phyloP scores from a whole-genome alignment of 2,329 filamentous ascomycete genomes.

The Endoconidiophora laricicola region DNA sequence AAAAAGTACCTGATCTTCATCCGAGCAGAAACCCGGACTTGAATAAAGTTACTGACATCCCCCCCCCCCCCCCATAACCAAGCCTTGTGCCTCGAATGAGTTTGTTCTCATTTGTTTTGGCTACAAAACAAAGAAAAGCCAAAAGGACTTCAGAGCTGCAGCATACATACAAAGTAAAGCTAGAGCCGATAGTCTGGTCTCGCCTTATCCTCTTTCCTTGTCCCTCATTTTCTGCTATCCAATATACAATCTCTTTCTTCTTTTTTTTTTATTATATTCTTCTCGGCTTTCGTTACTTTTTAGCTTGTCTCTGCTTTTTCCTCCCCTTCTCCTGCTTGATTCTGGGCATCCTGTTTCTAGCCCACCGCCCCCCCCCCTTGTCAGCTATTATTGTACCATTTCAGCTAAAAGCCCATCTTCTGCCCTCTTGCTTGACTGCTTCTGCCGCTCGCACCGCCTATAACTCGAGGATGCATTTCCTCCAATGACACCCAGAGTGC shows the following conservation, averaged over 20 bases:
- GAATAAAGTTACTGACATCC: constrained; percentile 9
- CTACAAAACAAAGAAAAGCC: background rate
- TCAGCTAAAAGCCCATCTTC: background rate
- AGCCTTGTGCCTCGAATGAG: background rate
- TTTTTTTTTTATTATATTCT: background rate
- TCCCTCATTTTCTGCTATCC: background rate
- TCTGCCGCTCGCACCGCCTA: background rate
- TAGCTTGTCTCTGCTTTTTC: background rate
- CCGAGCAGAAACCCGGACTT: constrained; percentile 7
- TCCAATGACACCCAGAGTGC: constrained; percentile 5
- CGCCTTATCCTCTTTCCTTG: background rate
- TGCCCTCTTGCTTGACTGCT: background rate
- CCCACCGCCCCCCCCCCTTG: too few species aligned
- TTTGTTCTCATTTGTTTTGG: background rate
- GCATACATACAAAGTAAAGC: background rate
- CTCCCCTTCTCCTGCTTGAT: too few species aligned
- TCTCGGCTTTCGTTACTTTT: constrained; percentile 9
- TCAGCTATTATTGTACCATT: too few species aligned
- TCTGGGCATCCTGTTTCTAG: too few species aligned
- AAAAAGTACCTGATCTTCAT: constrained; percentile 9
- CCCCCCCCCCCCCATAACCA: constrained; percentile 1
- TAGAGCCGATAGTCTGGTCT: background rate
- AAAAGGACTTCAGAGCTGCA: background rate
- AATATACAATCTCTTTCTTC: background rate
- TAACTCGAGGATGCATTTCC: constrained; percentile 5